Conservation (phyloP, 2,329 filamentous ascomycete genomes). For the Hirsutella thompsonii region DNA sequence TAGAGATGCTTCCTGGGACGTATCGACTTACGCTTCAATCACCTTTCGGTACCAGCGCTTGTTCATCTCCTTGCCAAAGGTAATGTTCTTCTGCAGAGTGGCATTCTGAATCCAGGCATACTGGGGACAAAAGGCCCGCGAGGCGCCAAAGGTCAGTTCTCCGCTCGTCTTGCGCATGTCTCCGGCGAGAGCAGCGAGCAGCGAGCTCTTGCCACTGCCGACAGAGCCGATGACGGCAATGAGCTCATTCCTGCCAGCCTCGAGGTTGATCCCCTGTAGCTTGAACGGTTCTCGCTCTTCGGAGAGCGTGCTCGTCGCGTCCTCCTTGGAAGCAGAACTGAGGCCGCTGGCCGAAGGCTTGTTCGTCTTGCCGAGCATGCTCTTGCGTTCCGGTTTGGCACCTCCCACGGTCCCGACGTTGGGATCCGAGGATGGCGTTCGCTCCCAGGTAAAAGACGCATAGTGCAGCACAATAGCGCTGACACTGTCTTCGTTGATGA, state of each 20-base stretch:
- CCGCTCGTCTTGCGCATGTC: slow-evolving; percentile 83
- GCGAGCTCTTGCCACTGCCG: slow-evolving; percentile 78
- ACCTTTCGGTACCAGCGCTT: slow-evolving; percentile 71
- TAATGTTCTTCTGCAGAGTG: slow-evolving; percentile 75
- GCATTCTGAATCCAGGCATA: slow-evolving; percentile 98
- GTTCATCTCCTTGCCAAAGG: slow-evolving; percentile 73
- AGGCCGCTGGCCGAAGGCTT: slow-evolving; percentile 12
- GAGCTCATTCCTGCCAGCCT: slow-evolving; percentile 61
- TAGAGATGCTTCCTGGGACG: neutral
- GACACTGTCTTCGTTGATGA: slow-evolving; percentile 40
- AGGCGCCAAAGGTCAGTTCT: slow-evolving; percentile 62
- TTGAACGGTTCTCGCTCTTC: slow-evolving; percentile 58
- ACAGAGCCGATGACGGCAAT: slow-evolving; percentile 82
- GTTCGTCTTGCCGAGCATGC: slow-evolving; percentile 15
- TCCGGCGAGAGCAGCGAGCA: slow-evolving; percentile 79
- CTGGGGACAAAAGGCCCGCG: slow-evolving; percentile 83
- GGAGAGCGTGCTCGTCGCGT: slow-evolving; percentile 41
- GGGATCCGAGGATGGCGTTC: slow-evolving; percentile 40
- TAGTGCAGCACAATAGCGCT: slow-evolving; percentile 58
- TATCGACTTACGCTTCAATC: slow-evolving; percentile 51
- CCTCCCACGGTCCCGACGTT: slow-evolving; percentile 19
- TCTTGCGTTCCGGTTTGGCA: slow-evolving; percentile 17
- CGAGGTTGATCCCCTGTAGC: slow-evolving; percentile 54
- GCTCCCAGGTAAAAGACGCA: slow-evolving; percentile 83
- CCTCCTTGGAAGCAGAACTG: slow-evolving; percentile 26